Evolutionary conservation across 805 yeast species (phyloP).

Genomic region (Yarrowia sp.): DNA sequence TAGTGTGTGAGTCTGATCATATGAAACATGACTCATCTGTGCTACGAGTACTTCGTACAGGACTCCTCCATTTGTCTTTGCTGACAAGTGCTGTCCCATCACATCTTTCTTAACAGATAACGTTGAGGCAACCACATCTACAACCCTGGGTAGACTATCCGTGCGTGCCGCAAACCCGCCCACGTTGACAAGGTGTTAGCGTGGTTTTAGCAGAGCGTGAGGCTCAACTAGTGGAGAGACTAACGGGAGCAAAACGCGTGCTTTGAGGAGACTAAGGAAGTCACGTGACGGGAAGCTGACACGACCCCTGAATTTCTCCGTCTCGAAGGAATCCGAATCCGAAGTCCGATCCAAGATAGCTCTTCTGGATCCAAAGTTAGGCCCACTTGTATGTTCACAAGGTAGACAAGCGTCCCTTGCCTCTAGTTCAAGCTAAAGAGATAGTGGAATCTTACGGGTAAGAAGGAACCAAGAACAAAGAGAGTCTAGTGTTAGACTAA

Average conservation of each 20-base stretch:
- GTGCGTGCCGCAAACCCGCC: slow-evolving; percentile 25
- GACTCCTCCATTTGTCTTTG: no score
- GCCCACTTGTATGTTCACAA: neutral
- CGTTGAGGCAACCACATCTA: neutral
- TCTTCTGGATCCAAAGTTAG: neutral
- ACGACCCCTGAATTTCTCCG: neutral
- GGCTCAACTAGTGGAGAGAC: slow-evolving; percentile 6
- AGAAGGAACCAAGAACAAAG: no score
- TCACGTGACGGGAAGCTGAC: neutral
- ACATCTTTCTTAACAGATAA: no score
- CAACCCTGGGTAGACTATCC: slow-evolving; percentile 9
- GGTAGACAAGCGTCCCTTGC: neutral
- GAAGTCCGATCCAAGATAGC: neutral
- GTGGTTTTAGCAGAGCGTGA: slow-evolving; percentile 3
- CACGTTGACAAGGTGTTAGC: slow-evolving; percentile 12
- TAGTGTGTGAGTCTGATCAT: no score
- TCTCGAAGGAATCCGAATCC: neutral
- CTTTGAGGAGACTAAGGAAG: no score
- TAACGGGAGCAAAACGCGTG: no score
- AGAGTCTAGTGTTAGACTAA: no score
- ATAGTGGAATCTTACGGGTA: neutral
- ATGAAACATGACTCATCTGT: no score
- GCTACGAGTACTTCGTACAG: no score
- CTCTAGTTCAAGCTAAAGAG: neutral
- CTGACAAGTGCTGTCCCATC: no score